Base-by-base conservation (phyloP, 1,284 basidiomycete species). In the Trametes polyzona region DNA sequence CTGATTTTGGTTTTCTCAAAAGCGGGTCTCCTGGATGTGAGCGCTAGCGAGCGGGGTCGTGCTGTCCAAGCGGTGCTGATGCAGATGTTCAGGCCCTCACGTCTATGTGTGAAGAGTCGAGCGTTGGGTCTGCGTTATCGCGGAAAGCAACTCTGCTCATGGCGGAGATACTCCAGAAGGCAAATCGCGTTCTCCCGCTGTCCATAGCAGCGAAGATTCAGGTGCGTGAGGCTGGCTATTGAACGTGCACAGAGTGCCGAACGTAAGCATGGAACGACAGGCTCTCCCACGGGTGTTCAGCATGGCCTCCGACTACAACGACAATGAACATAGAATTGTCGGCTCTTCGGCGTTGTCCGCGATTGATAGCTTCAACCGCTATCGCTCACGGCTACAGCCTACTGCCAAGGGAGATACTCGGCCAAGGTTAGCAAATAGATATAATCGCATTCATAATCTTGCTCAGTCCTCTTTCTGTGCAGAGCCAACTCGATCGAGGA, bases 81-180 rank as follows among this genome's bases (percentile, higher is more conserved):
- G 14, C 24, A 17, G 24, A 12, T 6, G 17, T 5, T 1, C 53
- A 96, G 93, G 93, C 93, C 6, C 77, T 98, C 40, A 88, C 90
- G 4, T 78, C 81, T 16, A 90, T 97, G 78, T 81, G 96, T 3
- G 89, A 95, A 68, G 93, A 93, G 67, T 80, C 81, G 8, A 83
- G 83, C 1, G 82, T 83, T 14, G 87, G 87, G 2, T 83, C 84
- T 4, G 85, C 81, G 57, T 74, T 96, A 17, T 84, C 89, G 11
- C 83, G 92, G 32, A 97, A 96, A 70, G 95, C 95, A 1, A 96
- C 93, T 0, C 73, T 97, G 7, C 79, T 99, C n/a, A 86, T 99
- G 73, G 95, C 92, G 7, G 95, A 98, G 71, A 76, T 98, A 9
- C 78, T 98, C 46, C 90, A 94, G 48, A 86, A 96, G 68, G 88